Evolutionary conservation across 805 yeast genomes (phyloP).

Genomic region (Pichia nakasei): DNA sequence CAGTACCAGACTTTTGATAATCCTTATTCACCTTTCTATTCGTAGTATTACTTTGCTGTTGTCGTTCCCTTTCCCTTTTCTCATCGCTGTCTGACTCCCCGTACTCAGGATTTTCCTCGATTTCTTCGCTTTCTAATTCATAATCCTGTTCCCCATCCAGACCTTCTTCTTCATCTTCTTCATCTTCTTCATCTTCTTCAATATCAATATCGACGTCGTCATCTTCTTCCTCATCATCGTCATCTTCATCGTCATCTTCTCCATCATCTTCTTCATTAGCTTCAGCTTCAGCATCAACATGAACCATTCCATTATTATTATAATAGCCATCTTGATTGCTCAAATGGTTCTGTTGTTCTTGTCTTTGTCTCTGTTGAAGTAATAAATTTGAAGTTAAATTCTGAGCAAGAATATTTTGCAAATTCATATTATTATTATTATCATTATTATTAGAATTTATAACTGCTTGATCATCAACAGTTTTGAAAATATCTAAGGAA

Average conservation of each 20-base stretch:
- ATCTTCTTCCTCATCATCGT: neutral
- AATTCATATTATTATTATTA: neutral
- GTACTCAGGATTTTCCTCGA: neutral
- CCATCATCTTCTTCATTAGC: neutral
- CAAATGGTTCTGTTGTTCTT: too few relatives aligned
- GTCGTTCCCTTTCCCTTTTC: too few relatives aligned
- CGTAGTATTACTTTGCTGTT: too few relatives aligned
- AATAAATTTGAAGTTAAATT: neutral
- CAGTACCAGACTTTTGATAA: neutral
- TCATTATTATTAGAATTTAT: neutral
- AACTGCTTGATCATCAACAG: conserved; percentile 13
- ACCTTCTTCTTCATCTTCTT: neutral
- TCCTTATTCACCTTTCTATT: neutral
- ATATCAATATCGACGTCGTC: neutral
- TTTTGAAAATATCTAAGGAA: conserved; percentile 15
- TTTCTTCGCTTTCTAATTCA: too few relatives aligned
- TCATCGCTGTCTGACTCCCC: too few relatives aligned
- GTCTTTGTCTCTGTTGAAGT: neutral
- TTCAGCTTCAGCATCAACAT: neutral
- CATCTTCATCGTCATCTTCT: neutral
- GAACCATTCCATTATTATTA: too few relatives aligned
- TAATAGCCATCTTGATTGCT: too few relatives aligned
- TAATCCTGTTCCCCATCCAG: too few relatives aligned
- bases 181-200: neutral
- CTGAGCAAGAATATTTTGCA: neutral